Evolutionary conservation across 176 grass and related monocot species (phyloP).

Genomic region (Saccharum officinarum): DNA sequence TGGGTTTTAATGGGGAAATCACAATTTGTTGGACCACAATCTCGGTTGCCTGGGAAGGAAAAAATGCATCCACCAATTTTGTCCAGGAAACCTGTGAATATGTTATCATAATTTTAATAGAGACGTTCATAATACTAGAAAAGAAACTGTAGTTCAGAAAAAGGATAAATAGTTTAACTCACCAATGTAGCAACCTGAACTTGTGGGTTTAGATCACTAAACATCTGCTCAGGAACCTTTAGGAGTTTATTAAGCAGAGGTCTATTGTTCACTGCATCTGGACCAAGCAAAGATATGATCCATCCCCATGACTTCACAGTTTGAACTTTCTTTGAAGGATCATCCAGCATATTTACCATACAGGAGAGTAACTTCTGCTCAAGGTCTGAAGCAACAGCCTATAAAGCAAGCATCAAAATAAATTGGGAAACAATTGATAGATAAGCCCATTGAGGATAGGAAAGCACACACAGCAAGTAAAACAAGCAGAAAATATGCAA

Average conservation of each 20-base stretch:
- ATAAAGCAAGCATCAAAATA: slow-evolving; percentile 16
- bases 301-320: slow-evolving; percentile 83
- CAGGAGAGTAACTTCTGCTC: slow-evolving; percentile 52
- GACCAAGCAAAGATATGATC: slow-evolving; percentile 72
- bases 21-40: slow-evolving; percentile 25
- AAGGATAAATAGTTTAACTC: slow-evolving; percentile 20
- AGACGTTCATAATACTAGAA: slow-evolving; percentile 4
- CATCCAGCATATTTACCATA: slow-evolving; percentile 63
- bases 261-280: slow-evolving; percentile 48
- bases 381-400: slow-evolving; percentile 65
- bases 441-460: not conserved
- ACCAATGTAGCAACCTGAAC: slow-evolving; percentile 75
- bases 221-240: slow-evolving; percentile 69
- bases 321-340: slow-evolving; percentile 70
- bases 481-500: not conserved
- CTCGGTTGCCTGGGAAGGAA: slow-evolving; percentile 41
- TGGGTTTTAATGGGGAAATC: slow-evolving; percentile 15
- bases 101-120: slow-evolving; percentile 28
- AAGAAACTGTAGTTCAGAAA: slow-evolving; percentile 9
- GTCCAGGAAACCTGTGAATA: slow-evolving; percentile 75
- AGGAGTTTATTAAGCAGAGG: slow-evolving; percentile 79
- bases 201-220: slow-evolving; percentile 66
- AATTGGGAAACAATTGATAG: not conserved
- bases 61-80: slow-evolving; percentile 78
- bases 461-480: slow-evolving; percentile 18